Base-by-base conservation (phyloP, 208 protist species). In the Crithidia bombi region DNA sequence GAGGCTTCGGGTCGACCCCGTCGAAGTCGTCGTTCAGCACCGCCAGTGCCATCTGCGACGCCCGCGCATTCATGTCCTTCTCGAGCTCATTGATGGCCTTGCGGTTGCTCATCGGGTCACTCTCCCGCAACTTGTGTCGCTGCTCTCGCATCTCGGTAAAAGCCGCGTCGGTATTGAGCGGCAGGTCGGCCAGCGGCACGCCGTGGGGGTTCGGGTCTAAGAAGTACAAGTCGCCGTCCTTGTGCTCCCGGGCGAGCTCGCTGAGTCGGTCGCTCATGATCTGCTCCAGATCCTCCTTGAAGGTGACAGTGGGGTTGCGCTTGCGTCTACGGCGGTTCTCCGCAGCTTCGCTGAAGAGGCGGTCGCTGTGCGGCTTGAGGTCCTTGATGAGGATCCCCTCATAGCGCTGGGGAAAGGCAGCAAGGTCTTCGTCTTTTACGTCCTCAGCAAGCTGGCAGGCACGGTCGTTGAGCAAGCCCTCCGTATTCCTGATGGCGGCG, bases 221-320 rank as follows among this genome's bases (percentile, higher is more conserved):
- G 57, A 94, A 94, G 80, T 90, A 91, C 26, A 91, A 67, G 47
- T 94, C 85, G n/a, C 86, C 89, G n/a, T 82, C 65, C 49, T 85
- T 74, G 52, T 75, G 35, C 67, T 94, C 84, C 63, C 75, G 78
- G 15, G 86, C 83, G 30, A 94, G 55, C 58, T 91, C 89, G 21
- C 44, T 55, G 12, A 92, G 75, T 14, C 85, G 83, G 57, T 81
- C 64, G 49, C 82, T 75, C 85, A 94, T 90, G n/a, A 85, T 75
- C 36, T 75, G 51, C 54, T 81, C 59, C 23, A 87, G 35, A n/a
- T 84, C 67, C 47, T 91, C 84, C 63, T 81, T 89, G 43, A 69
- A 81, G 23, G 43, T 32, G 15, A 72, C 75, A 32, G 47, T 70
- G 0, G 65, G 63, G 2, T 80, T 41, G 12, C 80, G 74, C 75